These are phyloP conservation scores for Salix brachista DNA, from an alignment of 345 rosid species.

Conservation along the genomic window DNA sequence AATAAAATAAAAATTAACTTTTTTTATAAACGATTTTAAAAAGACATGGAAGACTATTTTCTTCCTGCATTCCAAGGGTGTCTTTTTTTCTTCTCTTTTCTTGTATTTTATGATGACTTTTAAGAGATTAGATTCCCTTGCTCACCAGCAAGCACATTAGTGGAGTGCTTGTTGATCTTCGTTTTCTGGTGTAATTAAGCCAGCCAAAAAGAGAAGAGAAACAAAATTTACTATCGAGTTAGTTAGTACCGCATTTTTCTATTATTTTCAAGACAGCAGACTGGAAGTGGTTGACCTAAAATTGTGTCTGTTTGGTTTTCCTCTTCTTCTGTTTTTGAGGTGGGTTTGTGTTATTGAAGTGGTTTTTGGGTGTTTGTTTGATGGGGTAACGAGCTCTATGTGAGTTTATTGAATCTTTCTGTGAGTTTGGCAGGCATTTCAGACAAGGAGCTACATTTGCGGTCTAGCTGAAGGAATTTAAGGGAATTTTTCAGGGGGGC, in stretches of 20 bases:
- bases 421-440: constrained; percentile 7
- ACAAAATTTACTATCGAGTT: too few relatives aligned
- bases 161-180: neutral
- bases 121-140: constrained; percentile 5
- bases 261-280: neutral
- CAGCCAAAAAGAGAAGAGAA: neutral
- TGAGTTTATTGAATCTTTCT: constrained; percentile 14
- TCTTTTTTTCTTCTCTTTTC: constrained; percentile 27
- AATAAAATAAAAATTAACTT: too few relatives aligned
- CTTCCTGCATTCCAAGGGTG: constrained; percentile 19
- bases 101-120: constrained; percentile 22
- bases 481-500: neutral
- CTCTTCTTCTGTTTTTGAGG: constrained; percentile 6
- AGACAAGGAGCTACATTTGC: constrained; percentile 31
- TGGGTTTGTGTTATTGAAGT: constrained; percentile 26
- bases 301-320: constrained; percentile 7
- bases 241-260: neutral
- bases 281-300: constrained; percentile 42
- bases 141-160: neutral
- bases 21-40: too few relatives aligned
- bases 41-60: too few relatives aligned
- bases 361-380: constrained; percentile 16
- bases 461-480: constrained; percentile 5
- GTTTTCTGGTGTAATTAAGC: constrained; percentile 22
- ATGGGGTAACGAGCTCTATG: neutral